Base-by-base conservation (phyloP, 306 rosid genomes). In the Pterocarpus santalinus region DNA sequence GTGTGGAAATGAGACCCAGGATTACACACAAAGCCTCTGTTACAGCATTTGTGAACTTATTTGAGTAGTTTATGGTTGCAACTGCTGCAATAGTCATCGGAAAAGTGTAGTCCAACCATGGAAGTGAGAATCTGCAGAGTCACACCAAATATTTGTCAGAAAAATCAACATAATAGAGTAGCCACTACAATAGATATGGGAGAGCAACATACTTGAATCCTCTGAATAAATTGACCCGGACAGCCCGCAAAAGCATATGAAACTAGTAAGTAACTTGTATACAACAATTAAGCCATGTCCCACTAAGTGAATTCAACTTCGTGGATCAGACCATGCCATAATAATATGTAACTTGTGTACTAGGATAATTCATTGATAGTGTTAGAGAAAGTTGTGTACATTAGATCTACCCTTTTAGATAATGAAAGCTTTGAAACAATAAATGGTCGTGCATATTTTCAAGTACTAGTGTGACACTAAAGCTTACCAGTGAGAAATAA, bases 91-190 rank as follows among this genome's bases (percentile, higher is more conserved):
- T 92, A 16, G 95, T 83, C 95, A 88, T 88, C 28, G 97, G 97
- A 75, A 92, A 92, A 5, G 92, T 90, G 82, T 92, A 92, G 35
- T 91, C 97, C 97, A 95, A 92, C 97, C 97, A 92, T 57, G 97
- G 86, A 61, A 90, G 63, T 4, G 95, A 92, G 79, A 92, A 92
- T 86, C 97, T 92, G 69, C 35, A 13, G 38, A 43, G 22, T 69
- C 60, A 34, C 66, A 81, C 8, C 28, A 41, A 67, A 77, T n/a
- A 43, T 34, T 7, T 35, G 73, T 73, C 14, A 81, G 80, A 85
- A 60, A 72, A 65, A 9, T 52, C 66, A 43, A 38, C 66, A 38
- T 5, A 36, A 73, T 73, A 39, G 5, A 33, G 16, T 56, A 56
- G 14, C 66, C 53, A 12, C 28, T 22, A 22, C 11, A 5, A 63